Percentiles rank a stretch among this genome's conserved stretches.
Evolutionary conservation across 345 rosid species (phyloP).

Genomic region (Eucalyptus erythrocorys): DNA sequence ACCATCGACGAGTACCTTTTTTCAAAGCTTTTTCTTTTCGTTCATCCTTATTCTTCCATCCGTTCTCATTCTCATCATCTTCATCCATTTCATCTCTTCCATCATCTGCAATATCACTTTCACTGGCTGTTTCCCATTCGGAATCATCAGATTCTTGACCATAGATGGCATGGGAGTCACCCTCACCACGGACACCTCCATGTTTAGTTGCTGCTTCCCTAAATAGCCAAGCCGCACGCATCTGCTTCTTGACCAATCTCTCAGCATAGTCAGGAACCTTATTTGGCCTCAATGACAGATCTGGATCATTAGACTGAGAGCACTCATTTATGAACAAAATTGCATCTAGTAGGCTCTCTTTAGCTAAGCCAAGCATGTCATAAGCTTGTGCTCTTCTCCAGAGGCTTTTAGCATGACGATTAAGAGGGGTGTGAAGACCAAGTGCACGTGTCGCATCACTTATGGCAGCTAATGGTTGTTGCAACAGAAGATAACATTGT

Average conservation of each 20-base stretch:
- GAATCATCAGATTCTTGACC: constrained; percentile 83
- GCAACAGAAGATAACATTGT: constrained; percentile 89
- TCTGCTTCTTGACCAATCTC: constrained; percentile 91
- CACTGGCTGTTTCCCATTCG: constrained; percentile 98
- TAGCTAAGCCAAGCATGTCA: constrained; percentile 89
- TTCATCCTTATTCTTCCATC: constrained; percentile 50
- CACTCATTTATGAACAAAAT: constrained; percentile 95
- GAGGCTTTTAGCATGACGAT: constrained; percentile 92
- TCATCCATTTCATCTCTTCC: constrained; percentile 68
- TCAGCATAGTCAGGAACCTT: constrained; percentile 99
- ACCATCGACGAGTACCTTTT: constrained; percentile 24
- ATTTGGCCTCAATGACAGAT: constrained; percentile 80
- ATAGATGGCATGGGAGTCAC: constrained; percentile 47
- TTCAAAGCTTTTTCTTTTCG: constrained; percentile 34
- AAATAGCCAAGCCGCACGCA: constrained; percentile 98
- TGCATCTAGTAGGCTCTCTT: constrained; percentile 95
- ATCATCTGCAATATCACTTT: constrained; percentile 86
- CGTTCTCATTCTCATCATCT: constrained; percentile 57
- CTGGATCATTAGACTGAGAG: constrained; percentile 95
- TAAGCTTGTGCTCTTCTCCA: constrained; percentile 99
- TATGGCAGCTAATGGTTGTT: constrained; percentile 86
- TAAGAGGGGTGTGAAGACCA: constrained; percentile 75
- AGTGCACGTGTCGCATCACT: constrained; percentile 93
- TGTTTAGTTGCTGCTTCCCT: constrained; percentile 89
- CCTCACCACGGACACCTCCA: constrained; percentile 76